Evolutionary conservation across 2,329 filamentous ascomycete genomes (phyloP).

Genomic region (Sarocladium oryzae): DNA sequence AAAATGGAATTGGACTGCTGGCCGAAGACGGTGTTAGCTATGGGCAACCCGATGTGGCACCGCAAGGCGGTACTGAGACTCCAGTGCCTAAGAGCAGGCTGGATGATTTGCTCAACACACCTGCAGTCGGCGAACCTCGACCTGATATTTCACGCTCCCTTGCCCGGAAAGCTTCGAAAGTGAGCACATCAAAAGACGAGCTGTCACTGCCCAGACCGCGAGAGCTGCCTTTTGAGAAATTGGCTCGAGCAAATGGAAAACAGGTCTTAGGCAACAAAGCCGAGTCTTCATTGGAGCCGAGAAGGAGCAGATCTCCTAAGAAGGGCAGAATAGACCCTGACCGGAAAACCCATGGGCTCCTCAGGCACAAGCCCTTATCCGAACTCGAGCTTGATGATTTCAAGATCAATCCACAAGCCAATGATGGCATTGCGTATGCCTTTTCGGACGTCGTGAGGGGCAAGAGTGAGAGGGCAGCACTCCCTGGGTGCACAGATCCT

Average conservation of each 20-base stretch:
- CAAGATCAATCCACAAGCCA: constrained; percentile 69
- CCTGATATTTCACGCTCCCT: constrained; percentile 20
- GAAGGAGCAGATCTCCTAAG: background rate
- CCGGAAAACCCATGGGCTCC: constrained; percentile 17
- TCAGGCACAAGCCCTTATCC: constrained; percentile 51
- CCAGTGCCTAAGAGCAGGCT: constrained; percentile 23
- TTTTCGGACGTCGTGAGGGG: constrained; percentile 69
- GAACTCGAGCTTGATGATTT: constrained; percentile 66
- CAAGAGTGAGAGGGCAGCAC: constrained; percentile 59
- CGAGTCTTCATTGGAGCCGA: background rate
- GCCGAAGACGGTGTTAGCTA: constrained; percentile 41
- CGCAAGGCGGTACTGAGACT: background rate
- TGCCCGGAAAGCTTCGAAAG: constrained; percentile 12
- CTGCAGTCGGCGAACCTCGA: constrained; percentile 13
- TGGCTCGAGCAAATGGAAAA: constrained; percentile 8
- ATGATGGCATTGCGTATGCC: constrained; percentile 65
- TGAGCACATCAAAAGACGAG: constrained; percentile 16
- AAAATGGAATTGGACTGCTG: constrained; percentile 33
- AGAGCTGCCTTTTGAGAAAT: constrained; percentile 33
- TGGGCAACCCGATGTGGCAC: background rate
- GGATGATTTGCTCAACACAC: constrained; percentile 26
- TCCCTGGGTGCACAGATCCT: constrained; percentile 67
- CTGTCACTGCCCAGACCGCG: constrained; percentile 32
- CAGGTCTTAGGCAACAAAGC: background rate
- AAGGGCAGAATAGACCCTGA: background rate